phyloP scores from a whole-genome alignment of 2,329 filamentous ascomycete genomes.

The Beauveria australis region DNA sequence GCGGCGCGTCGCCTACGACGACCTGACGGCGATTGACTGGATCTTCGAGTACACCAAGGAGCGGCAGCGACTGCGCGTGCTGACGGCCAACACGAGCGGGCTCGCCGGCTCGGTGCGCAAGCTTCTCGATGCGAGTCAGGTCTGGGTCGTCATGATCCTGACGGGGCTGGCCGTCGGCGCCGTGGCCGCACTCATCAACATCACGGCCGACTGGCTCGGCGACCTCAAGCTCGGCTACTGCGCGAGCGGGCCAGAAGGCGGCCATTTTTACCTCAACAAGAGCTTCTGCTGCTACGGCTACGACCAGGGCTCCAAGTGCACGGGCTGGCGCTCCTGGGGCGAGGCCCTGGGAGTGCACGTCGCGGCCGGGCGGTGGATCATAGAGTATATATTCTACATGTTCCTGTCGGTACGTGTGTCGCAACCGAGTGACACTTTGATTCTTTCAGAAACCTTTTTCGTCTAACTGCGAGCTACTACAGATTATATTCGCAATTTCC shows the following conservation, averaged over 20 bases:
- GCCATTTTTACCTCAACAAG: slow-evolving; percentile 84
- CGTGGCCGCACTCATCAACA: slow-evolving; percentile 81
- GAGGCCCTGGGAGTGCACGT: slow-evolving; percentile 60
- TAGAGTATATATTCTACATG: slow-evolving; percentile 83
- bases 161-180: slow-evolving; percentile 78
- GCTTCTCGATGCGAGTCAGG: slow-evolving; percentile 75
- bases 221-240: slow-evolving; percentile 91
- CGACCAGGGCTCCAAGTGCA: slow-evolving; percentile 71
- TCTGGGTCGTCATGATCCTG: slow-evolving; percentile 82
- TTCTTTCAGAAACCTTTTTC: no score
- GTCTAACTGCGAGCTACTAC: not conserved
- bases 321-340: slow-evolving; percentile 83
- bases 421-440: not conserved
- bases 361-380: slow-evolving; percentile 63
- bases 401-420: slow-evolving; percentile 61
- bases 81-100: slow-evolving; percentile 62
- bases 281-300: slow-evolving; percentile 92
- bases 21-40: slow-evolving; percentile 97
- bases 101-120: slow-evolving; percentile 65
- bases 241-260: slow-evolving; percentile 63
- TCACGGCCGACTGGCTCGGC: slow-evolving; percentile 86
- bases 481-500: slow-evolving; percentile 69
- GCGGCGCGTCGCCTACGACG: slow-evolving; percentile 85
- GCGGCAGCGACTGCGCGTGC: slow-evolving; percentile 71
- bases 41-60: slow-evolving; percentile 99